A percentile compares a stretch with the other conserved stretches of the same genome.
phyloP scores from a whole-genome alignment of 176 grass and related monocot species.

The Phyllostachys edulis region DNA sequence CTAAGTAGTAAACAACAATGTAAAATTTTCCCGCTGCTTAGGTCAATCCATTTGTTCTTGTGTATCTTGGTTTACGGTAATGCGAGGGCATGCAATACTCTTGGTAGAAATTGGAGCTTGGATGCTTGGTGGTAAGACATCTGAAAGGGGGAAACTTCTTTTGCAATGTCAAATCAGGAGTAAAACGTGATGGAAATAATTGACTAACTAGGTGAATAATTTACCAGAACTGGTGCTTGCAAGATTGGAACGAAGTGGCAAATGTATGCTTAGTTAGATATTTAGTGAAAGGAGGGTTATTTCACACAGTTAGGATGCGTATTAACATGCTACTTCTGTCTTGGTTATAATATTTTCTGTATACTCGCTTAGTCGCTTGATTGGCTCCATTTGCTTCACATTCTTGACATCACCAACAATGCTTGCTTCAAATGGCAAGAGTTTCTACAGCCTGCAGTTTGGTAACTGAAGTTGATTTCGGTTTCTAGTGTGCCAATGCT shows the following conservation, averaged over 20 bases:
- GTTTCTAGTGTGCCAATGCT: neutral
- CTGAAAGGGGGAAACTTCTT: neutral
- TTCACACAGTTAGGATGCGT: neutral
- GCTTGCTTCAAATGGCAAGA: neutral
- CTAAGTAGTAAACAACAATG: neutral
- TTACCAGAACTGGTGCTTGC: neutral
- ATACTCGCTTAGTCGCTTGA: neutral
- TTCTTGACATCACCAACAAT: neutral
- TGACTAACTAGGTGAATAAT: neutral
- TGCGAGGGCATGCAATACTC: neutral
- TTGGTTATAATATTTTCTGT: neutral
- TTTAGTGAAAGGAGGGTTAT: neutral
- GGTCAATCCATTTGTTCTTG: neutral
- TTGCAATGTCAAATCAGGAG: neutral
- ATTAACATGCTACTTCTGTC: neutral
- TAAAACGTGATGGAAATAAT: neutral
- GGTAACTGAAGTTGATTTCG: neutral
- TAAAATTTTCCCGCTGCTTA: neutral
- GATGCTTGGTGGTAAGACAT: neutral
- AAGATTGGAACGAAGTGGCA: neutral
- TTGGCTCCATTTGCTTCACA: neutral
- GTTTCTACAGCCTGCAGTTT: neutral
- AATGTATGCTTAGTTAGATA: neutral
- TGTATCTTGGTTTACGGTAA: neutral
- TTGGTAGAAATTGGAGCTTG: neutral